Percentiles rank a stretch among this genome's conserved stretches.
These are phyloP conservation scores for Aspergillus kassunensis DNA, from an alignment of 495 filamentous ascomycete species.

Conservation along the genomic window DNA sequence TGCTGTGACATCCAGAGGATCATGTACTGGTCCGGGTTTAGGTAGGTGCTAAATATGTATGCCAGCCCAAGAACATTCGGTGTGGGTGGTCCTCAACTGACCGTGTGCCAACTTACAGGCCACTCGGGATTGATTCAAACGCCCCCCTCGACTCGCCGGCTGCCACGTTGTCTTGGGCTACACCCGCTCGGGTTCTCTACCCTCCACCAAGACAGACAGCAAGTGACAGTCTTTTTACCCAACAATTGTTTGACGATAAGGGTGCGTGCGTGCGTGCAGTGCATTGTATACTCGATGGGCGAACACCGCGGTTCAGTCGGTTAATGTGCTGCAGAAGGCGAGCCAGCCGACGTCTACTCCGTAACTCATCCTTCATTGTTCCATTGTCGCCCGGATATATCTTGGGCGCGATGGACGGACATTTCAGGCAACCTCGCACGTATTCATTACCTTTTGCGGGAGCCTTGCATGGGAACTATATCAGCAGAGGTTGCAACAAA, in stretches of 20 bases:
- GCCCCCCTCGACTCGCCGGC: slow-evolving; percentile 20
- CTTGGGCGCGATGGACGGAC: slow-evolving; percentile 5
- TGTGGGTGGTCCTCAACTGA: slow-evolving; percentile 8
- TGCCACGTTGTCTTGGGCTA: slow-evolving; percentile 27
- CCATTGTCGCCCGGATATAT: slow-evolving; percentile 10
- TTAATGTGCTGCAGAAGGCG: slow-evolving; percentile 10
- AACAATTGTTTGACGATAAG: background rate
- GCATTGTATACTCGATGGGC: background rate
- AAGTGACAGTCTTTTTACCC: background rate
- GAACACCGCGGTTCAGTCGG: slow-evolving; percentile 3
- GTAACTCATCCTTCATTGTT: background rate
- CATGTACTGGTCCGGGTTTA: background rate
- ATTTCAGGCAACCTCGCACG: slow-evolving; percentile 3
- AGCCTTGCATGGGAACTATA: background rate
- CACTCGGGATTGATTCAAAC: slow-evolving; percentile 16
- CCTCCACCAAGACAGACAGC: slow-evolving; percentile 5
- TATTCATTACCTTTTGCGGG: background rate
- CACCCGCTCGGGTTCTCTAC: slow-evolving; percentile 17
- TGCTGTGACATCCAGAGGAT: background rate
- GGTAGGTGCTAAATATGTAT: slow-evolving; percentile 1
- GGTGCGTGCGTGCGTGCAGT: no score
- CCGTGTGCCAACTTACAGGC: slow-evolving; percentile 15
- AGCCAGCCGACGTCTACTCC: slow-evolving; percentile 12
- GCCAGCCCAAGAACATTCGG: background rate
- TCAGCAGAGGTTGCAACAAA: background rate